Evolutionary conservation across 352 stramenopile species (phyloP), one percentile per base, ranked within the genome.

Genomic region (Globisporangium nodosum): DNA sequence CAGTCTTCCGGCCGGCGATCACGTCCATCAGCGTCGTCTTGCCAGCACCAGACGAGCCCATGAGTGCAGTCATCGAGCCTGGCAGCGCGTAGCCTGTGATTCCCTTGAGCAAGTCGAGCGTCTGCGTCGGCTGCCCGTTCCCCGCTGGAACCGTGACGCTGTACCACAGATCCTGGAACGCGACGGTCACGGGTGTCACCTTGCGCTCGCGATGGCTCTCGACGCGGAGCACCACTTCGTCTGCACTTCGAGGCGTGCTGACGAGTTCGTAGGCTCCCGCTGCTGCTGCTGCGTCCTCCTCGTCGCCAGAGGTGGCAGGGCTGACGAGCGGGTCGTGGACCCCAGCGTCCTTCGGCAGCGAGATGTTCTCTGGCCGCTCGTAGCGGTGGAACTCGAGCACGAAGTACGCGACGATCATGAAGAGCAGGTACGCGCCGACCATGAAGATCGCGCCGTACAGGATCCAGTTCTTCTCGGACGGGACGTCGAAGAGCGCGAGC

Each of bases 1-100:
- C 76, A 0, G 57, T 68, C 71, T 98, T 98, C 15, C 95, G 77
- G 21, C 95, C 73, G 3, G 93, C 89, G 54, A 98, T 94, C 8
- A 98, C 93, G 67, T 99, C 94, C 70, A 97, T 94, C 1, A 98
- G 65, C 6, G 95, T 98, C 16, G 92, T 97, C 64, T 98, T 98
- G 20, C 93, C 90, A 24, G 87, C 83, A 33, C 85, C 85, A 30
- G 73, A 81, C 0, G 76, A 84, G 11, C 84, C 83, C 77, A 92
- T 91, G 2, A 93, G 54, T 12, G 83, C 83, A 3, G 78, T 87
- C 47, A 92, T 83, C 0, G 65, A 72, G 0, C 84, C 83, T 20
- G 81, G 83, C 13, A 68, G 27, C 1, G 78, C 76, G 42, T 73
- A 77, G 13, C 80, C 83, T 8, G 70, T 79, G 54, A 93, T 78